Conservation (phyloP, 768 basidiomycete species). For the Russula foetens region DNA sequence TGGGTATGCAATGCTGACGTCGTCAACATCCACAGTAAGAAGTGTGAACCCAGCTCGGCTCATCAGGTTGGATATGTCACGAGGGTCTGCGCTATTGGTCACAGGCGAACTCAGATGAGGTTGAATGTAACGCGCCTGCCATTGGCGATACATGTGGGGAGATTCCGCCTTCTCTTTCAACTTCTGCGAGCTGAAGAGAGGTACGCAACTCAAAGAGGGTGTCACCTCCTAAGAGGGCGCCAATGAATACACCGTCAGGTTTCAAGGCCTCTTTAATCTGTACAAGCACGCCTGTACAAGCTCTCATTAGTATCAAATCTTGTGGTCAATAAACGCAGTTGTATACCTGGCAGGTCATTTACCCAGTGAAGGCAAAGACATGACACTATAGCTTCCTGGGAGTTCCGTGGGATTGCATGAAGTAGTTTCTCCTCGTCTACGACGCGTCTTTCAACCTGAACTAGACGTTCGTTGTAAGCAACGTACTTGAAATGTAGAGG, state of each 20-base stretch:
- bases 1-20: conserved; percentile 84
- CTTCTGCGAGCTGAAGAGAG: conserved; percentile 86
- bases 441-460: conserved; percentile 66
- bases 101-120: not conserved
- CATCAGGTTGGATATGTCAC: conserved; percentile 88
- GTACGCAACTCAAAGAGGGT: conserved; percentile 93
- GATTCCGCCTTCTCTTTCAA: conserved; percentile 91
- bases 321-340: not conserved
- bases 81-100: conserved; percentile 51
- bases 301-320: not conserved
- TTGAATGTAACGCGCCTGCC: conserved; percentile 56
- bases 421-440: conserved; percentile 82
- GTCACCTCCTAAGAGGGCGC: conserved; percentile 92
- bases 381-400: conserved; percentile 88
- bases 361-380: conserved; percentile 94
- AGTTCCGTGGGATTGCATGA: conserved; percentile 51
- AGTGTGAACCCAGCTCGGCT: conserved; percentile 89
- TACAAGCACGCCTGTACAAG: conserved; percentile 61
- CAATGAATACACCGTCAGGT: conserved; percentile 92
- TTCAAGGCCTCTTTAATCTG: conserved; percentile 80
- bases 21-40: conserved; percentile 92
- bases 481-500: not conserved
- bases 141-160: conserved; percentile 97
- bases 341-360: conserved; percentile 87
- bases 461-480: conserved; percentile 33